Evolutionary conservation across 148 eudicot genomes (phyloP), one percentile per base, ranked within the genome.

Genomic region (Chenopodium suecicum): DNA sequence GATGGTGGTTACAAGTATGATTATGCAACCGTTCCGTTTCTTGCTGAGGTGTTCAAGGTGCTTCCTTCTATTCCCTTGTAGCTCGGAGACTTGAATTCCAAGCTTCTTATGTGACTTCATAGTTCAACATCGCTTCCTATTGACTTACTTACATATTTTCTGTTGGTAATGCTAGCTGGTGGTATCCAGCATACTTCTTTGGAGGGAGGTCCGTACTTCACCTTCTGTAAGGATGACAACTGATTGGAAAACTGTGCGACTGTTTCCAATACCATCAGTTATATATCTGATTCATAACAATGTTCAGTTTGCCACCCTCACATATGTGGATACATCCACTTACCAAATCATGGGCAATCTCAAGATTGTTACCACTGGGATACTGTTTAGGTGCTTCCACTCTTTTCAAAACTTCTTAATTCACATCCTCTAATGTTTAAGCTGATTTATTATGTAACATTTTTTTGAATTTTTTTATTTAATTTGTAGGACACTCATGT

Each of bases 321-420:
- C 97, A 20, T 96, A 88, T 74, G 98, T 96, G 85, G 98, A 96
- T 84, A 89, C 99, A 58, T 96, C 99, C 37, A 94, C 99, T 0
- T 96, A 96, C 85, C 99, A 96, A 86, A 96, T 94, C 67, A 89
- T 96, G 99, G 98, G 98, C 25, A 95, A 95, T 87, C 86, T 95
- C 74, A 95, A 95, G 89, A 95, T 95, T 86, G 93, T 95, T 63
- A 92, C 99, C n/a, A 95, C 99, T 50, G 98, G 89, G 70, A 89
- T 95, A 81, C 82, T 95, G 66, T 95, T 95, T 89, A 95, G 99
- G 99, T 95, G 82, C 67, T 64, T 54, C 78, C 69, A 44, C 47
- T n/a, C 56, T n/a, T 27, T 65, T 70, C 41, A 56, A 17, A 72
- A 81, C 47, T 60, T 27, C 81, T 69, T 75, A 3, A 47, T 71